A percentile compares a stretch with the other conserved stretches of the same genome.
These are phyloP conservation scores for Pseudozyma hubeiensis DNA, from an alignment of 1,284 basidiomycete genomes.

Conservation along the genomic window DNA sequence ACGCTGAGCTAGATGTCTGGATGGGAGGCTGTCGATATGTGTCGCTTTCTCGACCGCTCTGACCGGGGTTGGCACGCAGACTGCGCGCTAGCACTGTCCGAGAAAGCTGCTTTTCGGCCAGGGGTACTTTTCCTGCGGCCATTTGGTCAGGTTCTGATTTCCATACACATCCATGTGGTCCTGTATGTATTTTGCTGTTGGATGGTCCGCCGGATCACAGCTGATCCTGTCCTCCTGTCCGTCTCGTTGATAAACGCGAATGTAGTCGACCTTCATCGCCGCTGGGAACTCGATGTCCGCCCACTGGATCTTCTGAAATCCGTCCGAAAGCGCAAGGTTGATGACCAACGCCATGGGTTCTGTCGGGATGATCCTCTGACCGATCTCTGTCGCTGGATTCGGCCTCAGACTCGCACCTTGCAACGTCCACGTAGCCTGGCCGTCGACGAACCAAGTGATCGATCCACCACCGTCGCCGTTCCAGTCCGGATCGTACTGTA, in stretches of 20 bases:
- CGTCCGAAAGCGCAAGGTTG: conserved; percentile 58
- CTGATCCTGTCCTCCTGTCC: conserved; percentile 40
- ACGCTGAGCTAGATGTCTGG: too few relatives aligned
- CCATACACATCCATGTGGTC: conserved; percentile 61
- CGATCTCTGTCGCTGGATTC: conserved; percentile 43
- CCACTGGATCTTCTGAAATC: conserved; percentile 56
- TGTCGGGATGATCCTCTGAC: conserved; percentile 52
- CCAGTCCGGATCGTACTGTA: conserved; percentile 66
- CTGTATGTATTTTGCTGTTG: conserved; percentile 63
- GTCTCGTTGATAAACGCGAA: conserved; percentile 58
- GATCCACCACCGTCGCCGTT: conserved; percentile 47
- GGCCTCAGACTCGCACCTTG: conserved; percentile 31
- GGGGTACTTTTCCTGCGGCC: conserved; percentile 19
- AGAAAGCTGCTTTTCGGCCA: conserved; percentile 59
- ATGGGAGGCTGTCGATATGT: too few relatives aligned
- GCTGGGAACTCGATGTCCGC: conserved; percentile 69
- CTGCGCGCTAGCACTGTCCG: conserved; percentile 28
- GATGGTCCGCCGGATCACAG: conserved; percentile 63
- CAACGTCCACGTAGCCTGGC: conserved; percentile 61
- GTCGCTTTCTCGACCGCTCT: too few relatives aligned
- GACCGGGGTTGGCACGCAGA: too few relatives aligned
- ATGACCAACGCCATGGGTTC: conserved; percentile 62
- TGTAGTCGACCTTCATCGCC: conserved; percentile 64
- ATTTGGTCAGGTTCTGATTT: conserved; percentile 53
- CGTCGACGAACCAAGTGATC: conserved; percentile 64